phyloP scores from a whole-genome alignment of 495 filamentous ascomycete genomes.

The Penicillium pancosmium region DNA sequence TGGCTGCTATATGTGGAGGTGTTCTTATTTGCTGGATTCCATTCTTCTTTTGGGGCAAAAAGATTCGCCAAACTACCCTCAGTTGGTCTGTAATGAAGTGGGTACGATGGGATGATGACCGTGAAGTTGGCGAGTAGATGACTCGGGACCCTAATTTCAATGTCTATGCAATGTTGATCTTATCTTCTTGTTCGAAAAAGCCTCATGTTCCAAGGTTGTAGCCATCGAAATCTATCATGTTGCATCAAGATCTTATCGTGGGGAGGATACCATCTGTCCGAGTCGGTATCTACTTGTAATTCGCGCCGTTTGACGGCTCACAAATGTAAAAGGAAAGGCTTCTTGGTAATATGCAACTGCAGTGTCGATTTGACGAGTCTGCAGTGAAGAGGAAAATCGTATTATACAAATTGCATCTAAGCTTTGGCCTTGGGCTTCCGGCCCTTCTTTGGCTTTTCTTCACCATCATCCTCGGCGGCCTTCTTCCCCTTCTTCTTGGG shows the following conservation, averaged over 20 bases:
- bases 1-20: slow-evolving; percentile 52
- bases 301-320: too few species aligned
- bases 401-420: slow-evolving; percentile 25
- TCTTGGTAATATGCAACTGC: not conserved
- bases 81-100: slow-evolving; percentile 48
- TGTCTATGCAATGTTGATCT: too few species aligned
- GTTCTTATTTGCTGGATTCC: slow-evolving; percentile 45
- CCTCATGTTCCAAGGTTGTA: too few species aligned
- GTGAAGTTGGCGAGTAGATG: slow-evolving; percentile 51
- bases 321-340: not conserved
- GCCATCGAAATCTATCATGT: too few species aligned
- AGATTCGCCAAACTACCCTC: slow-evolving; percentile 47
- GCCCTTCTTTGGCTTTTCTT: slow-evolving; percentile 58
- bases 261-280: too few species aligned
- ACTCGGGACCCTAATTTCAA: too few species aligned
- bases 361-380: not conserved
- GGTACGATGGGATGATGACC: slow-evolving; percentile 50
- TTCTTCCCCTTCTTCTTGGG: slow-evolving; percentile 61
- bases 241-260: too few species aligned
- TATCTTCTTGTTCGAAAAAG: too few species aligned
- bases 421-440: slow-evolving; percentile 49
- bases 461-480: slow-evolving; percentile 43
- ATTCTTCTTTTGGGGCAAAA: slow-evolving; percentile 53
- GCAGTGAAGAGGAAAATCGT: not conserved
- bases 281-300: too few species aligned